Evolutionary conservation across 73 alveolate genomes (phyloP).

Genomic region (Paramecium pentaurelia): DNA sequence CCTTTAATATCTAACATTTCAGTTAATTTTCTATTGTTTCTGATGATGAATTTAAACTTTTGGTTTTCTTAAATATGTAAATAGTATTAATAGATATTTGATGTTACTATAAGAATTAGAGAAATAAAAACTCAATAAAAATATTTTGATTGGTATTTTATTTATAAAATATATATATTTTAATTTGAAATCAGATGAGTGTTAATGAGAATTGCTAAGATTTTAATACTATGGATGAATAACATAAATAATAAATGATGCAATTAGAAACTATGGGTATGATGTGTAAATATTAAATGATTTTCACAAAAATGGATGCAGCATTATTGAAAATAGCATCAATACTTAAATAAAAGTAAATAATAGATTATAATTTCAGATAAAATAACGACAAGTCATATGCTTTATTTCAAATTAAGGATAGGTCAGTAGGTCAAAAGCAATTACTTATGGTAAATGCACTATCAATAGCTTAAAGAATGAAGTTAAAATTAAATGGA

Average conservation of each 20-base stretch:
- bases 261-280: conserved; percentile 11
- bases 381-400: neutral
- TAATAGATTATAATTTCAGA: neutral
- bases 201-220: neutral
- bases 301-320: conserved; percentile 42
- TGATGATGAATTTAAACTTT: neutral
- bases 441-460: neutral
- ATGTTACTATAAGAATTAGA: neutral
- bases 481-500: neutral
- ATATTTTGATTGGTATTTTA: neutral
- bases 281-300: conserved; percentile 45
- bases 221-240: neutral
- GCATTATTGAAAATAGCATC: conserved; percentile 3
- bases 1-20: neutral
- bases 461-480: neutral
- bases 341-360: neutral
- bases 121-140: neutral
- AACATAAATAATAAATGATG: conserved; percentile 45
- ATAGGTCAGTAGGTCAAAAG: neutral
- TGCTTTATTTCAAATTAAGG: neutral
- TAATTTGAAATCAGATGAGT: neutral
- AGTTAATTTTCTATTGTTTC: neutral
- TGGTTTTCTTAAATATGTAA: neutral
- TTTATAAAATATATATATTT: neutral
- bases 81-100: neutral